phyloP scores from a whole-genome alignment of 805 yeast species.

The Blastobotrys robertii region DNA sequence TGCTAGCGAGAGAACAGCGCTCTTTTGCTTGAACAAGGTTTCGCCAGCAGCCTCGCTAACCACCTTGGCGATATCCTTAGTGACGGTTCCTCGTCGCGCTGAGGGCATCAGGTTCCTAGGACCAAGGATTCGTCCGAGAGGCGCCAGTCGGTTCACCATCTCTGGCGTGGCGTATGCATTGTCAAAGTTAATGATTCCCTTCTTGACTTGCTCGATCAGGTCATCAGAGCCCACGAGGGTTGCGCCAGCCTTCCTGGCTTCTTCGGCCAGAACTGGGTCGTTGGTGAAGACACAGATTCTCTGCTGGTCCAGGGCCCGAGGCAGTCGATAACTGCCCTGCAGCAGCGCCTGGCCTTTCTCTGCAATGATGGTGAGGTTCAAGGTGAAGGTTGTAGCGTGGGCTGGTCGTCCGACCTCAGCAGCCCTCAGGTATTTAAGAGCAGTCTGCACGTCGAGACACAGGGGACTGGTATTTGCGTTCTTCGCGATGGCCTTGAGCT shows the following conservation, averaged over 20 bases:
- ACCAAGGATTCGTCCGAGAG: constrained; percentile 74
- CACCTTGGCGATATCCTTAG: constrained; percentile 48
- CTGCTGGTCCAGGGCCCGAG: constrained; percentile 59
- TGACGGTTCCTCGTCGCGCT: constrained; percentile 77
- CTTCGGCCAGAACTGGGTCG: constrained; percentile 40
- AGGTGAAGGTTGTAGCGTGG: constrained; percentile 57
- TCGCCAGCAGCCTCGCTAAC: constrained; percentile 53
- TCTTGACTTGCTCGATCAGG: constrained; percentile 50
- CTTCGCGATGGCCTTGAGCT: constrained; percentile 30
- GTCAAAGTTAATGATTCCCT: constrained; percentile 49
- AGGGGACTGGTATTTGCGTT: constrained; percentile 44
- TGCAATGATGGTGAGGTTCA: constrained; percentile 54
- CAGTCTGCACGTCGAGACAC: constrained; percentile 61
- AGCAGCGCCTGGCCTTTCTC: constrained; percentile 73
- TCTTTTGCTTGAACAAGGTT: constrained; percentile 66
- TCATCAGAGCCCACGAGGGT: constrained; percentile 62
- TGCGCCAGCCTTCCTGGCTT: constrained; percentile 53
- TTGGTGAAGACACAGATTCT: constrained; percentile 61
- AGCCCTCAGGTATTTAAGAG: constrained; percentile 74
- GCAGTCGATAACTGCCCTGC: constrained; percentile 61
- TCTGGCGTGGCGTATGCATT: constrained; percentile 83
- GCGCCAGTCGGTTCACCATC: constrained; percentile 47
- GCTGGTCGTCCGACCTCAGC: constrained; percentile 81
- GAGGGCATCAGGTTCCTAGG: constrained; percentile 86
- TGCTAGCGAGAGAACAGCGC: constrained; percentile 46